Evolutionary conservation across 805 yeast species (phyloP), one percentile per base, ranked within the genome.

Genomic region (Barnettozyma vustinii): DNA sequence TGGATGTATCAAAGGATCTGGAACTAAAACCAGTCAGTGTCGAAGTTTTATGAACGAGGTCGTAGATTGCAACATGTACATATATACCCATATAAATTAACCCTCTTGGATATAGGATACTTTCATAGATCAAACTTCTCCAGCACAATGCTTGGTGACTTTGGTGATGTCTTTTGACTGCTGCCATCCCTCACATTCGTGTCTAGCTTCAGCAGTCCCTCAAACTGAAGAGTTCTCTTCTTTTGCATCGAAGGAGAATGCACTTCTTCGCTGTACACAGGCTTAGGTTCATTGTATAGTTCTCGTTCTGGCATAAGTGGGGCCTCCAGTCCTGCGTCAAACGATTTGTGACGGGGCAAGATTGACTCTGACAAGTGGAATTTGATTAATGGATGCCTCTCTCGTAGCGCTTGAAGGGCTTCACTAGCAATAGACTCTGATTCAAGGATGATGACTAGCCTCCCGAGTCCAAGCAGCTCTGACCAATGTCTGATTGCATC

Each of bases 391-490:
- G 58, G 51, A 42, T 63, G 50, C 4, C 42, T 26, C 1, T 41
- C 37, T 35, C 51, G 51, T 40, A 71, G 43, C 27, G 43, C 51
- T 2, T 54, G 41, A 50, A 48, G 62, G 3, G 68, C 56, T 8
- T 53, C 30, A 4, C 19, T 5, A 0, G 74, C 62, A 3, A 58
- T 48, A 5, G 40, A 46, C 39, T 63, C 66, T 36, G 60, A 56
- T 36, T 57, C 58, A n/a, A 70, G 51, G 4, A 68, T 65, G 15
- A 71, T 65, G 56, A 64, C 76, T 53, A 63, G 64, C 55, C 82
- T 76, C 59, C 66, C 71, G 49, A 63, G 65, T 59, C 58, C 79
- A 27, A 59, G 64, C 53, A 63, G 65, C 53, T 66, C 77, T 19
- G 72, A 74, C 59, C 64, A 71, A 42, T 67, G 65, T 35, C 59